Base-by-base conservation (phyloP, 2,329 filamentous ascomycete species). In the Colletotrichum graminicola region DNA sequence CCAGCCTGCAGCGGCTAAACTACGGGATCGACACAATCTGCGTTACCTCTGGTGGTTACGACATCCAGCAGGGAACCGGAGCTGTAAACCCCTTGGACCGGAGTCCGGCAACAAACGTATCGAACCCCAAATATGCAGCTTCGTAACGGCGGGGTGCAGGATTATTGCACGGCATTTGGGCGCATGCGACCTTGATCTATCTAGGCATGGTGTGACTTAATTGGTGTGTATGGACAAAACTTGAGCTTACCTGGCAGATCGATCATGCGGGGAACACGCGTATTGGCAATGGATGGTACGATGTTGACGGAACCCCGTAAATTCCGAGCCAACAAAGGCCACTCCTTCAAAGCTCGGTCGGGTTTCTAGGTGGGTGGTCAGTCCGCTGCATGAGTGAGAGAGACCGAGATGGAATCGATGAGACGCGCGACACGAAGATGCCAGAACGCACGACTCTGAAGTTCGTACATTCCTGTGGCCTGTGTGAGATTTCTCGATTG, bases 401-500 rank as follows among this genome's bases (percentile, higher is more conserved):
- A 32, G 36, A 36, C 63, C 23, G 29, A 67, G 60, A 21, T 62
- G 49, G 56, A 47, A 62, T 41, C 34, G 39, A 49, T 34, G 8
- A 51, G 51, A 52, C 34, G 26, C 51, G 49, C 67, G 56, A 49
- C 21, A 32, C 67, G 41, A 71, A 47, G 23, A 66, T 66, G 49
- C 62, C 51, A 43, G 67, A 34, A 36, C 26, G 45, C 6, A 32
- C 36, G 26, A 45, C 26, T 36, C 41, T 67, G 63, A 51, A 62
- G 63, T 67, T 67, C 43, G 67, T 67, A 62, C 32, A 49, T 67
- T 67, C 34, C 63, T 43, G 39, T 62, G 49, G 54, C 45, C 56
- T 49, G 34, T 36, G 41, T 57, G 34, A 52, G 56, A 62, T 71
- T 29, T 36, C 26, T 45, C 49, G 62, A 71, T 67, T 67, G 67